Percentiles rank a stretch among this genome's conserved stretches.
These are phyloP conservation scores for Eutrema heterophyllum DNA, from an alignment of 345 rosid species.

Conservation along the genomic window DNA sequence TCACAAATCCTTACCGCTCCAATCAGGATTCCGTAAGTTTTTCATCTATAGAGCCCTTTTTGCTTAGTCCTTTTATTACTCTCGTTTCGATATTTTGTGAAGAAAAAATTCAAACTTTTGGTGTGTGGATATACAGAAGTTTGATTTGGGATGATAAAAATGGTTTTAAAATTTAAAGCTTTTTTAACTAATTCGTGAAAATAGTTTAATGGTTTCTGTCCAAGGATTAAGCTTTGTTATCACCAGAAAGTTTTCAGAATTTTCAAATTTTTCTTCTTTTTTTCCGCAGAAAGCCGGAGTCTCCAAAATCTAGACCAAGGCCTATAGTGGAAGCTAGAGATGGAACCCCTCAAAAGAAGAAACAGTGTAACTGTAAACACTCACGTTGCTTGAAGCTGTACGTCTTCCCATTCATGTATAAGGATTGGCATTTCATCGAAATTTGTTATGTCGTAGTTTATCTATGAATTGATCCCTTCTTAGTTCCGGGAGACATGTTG, in stretches of 20 bases:
- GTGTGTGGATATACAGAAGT: not conserved
- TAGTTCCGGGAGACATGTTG: not conserved
- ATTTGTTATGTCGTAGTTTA: not conserved
- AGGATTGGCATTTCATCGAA: not conserved
- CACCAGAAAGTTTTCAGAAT: not conserved
- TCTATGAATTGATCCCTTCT: not conserved
- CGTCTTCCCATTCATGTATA: conserved; percentile 28
- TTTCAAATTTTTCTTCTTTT: not conserved
- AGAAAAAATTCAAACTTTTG: conserved; percentile 4
- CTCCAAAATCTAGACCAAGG: conserved; percentile 73
- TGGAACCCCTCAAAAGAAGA: conserved; percentile 89
- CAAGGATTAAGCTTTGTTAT: not conserved
- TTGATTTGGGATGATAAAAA: not conserved
- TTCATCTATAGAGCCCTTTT: not conserved
- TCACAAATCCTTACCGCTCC: conserved; percentile 37
- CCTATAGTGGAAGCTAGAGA: conserved; percentile 68
- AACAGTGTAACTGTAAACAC: conserved; percentile 97
- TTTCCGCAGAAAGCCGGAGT: conserved; percentile 65
- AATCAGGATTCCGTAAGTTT: conserved; percentile 56
- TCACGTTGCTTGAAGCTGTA: conserved; percentile 97
- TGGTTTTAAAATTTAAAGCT: not conserved
- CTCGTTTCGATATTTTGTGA: not conserved
- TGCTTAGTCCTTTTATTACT: not conserved
- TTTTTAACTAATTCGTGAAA: not conserved
- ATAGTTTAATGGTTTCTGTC: conserved; percentile 1